A percentile compares a stretch with the other conserved stretches of the same genome.
phyloP scores from a whole-genome alignment of 1,139 yeast genomes.

The Suhomyces bolitotheri region DNA sequence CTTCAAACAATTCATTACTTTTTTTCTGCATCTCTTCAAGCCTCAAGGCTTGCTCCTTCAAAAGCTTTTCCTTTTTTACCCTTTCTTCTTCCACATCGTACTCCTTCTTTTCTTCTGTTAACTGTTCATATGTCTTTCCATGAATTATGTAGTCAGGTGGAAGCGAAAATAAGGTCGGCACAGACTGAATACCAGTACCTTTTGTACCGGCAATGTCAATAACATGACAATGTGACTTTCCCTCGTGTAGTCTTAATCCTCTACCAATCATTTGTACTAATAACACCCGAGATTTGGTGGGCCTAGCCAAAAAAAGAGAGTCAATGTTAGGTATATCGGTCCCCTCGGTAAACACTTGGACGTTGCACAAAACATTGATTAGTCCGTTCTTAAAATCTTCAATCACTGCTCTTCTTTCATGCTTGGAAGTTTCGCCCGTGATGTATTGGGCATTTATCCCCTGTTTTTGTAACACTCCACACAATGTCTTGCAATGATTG shows the following conservation, averaged over 20 bases:
- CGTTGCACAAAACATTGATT: conserved; percentile 77
- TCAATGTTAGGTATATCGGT: conserved; percentile 93
- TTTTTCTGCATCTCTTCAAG: conserved; percentile 15
- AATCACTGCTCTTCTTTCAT: conserved; percentile 54
- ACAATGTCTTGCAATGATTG: conserved; percentile 60
- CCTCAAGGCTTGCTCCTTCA: conserved; percentile 20
- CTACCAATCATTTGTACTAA: conserved; percentile 90
- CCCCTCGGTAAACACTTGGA: conserved; percentile 92
- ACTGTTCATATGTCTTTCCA: conserved; percentile 28
- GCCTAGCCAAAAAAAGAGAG: conserved; percentile 74
- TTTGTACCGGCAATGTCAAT: conserved; percentile 74
- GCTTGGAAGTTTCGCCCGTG: conserved; percentile 61
- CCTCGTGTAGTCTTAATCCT: conserved; percentile 67
- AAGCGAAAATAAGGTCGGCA: conserved; percentile 56
- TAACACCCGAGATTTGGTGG: conserved; percentile 72
- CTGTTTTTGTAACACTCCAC: conserved; percentile 51
- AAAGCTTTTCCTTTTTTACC: conserved; percentile 15
- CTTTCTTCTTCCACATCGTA: conserved; percentile 16
- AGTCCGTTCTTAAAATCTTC: conserved; percentile 61
- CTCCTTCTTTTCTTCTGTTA: conserved; percentile 27
- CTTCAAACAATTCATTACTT: conserved; percentile 16
- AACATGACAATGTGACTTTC: conserved; percentile 68
- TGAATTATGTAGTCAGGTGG: conserved; percentile 34
- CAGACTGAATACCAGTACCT: conserved; percentile 57
- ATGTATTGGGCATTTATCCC: conserved; percentile 77